These are phyloP conservation scores for Galerina marginata DNA, from an alignment of 768 basidiomycete genomes.

Conservation along the genomic window DNA sequence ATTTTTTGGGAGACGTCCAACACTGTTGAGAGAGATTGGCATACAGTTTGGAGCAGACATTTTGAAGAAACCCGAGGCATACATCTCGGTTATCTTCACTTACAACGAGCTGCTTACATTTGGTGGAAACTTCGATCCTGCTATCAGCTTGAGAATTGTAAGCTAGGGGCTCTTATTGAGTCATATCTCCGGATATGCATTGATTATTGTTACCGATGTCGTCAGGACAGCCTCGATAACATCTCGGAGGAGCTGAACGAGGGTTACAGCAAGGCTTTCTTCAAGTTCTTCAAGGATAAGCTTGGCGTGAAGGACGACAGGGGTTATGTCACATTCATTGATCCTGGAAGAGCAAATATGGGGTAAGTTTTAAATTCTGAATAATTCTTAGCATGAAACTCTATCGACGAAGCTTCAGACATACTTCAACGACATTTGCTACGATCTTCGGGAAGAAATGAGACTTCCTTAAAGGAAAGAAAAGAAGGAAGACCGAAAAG, in stretches of 20 bases:
- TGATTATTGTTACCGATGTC: background rate
- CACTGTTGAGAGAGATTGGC: background rate
- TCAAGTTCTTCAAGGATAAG: slow-evolving; percentile 57
- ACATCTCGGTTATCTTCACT: slow-evolving; percentile 58
- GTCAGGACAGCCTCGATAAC: slow-evolving; percentile 63
- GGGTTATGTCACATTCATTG: slow-evolving; percentile 64
- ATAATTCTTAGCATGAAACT: background rate
- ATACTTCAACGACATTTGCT: slow-evolving; percentile 50
- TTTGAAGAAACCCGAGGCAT: slow-evolving; percentile 58
- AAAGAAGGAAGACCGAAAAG: background rate
- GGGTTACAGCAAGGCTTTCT: slow-evolving; percentile 59
- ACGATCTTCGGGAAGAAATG: slow-evolving; percentile 42
- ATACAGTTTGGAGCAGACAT: slow-evolving; percentile 56
- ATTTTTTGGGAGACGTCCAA: background rate
- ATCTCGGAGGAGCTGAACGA: slow-evolving; percentile 53
- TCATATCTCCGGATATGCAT: background rate
- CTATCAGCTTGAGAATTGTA: slow-evolving; percentile 64
- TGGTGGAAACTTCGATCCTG: slow-evolving; percentile 67
- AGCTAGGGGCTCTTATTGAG: slow-evolving; percentile 25
- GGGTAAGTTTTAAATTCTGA: slow-evolving; percentile 42
- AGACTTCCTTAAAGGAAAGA: background rate
- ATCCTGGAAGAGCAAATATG: slow-evolving; percentile 55
- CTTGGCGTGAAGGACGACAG: slow-evolving; percentile 55
- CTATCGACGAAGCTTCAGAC: slow-evolving; percentile 28
- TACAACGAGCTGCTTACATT: slow-evolving; percentile 68